Percentiles rank a stretch among this genome's conserved stretches.
Evolutionary conservation across 2,329 filamentous ascomycete species (phyloP).

Genomic region (Lachnellula arida): DNA sequence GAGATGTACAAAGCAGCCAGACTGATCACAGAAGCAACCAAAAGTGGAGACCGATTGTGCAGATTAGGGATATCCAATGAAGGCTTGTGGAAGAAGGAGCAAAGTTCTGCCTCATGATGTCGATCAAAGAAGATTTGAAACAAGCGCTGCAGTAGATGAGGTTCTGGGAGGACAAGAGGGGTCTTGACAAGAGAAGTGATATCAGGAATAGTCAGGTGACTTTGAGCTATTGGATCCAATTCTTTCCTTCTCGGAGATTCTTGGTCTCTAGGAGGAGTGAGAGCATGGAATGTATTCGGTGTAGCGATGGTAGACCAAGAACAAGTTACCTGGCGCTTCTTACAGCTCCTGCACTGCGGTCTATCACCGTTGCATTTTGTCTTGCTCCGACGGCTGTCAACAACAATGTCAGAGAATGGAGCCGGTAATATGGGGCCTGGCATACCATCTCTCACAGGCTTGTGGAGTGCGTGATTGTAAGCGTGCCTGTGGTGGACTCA

Average conservation of each 20-base stretch:
- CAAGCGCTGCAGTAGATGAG: conserved; percentile 1
- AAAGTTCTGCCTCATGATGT: conserved; percentile 1
- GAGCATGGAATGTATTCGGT: no score
- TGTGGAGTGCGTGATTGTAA: conserved; percentile 6
- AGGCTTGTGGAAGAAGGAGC: conserved; percentile 7
- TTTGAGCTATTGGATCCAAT: no score
- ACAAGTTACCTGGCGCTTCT: conserved; percentile 1
- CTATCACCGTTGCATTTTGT: conserved; percentile 7
- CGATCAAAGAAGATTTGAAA: conserved; percentile 5
- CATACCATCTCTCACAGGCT: conserved; percentile 11
- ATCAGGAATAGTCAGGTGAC: background rate
- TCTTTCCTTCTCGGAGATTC: no score
- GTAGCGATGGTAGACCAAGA: no score
- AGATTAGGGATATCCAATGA: conserved; percentile 6
- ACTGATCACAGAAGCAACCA: conserved; percentile 6
- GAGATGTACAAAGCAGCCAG: conserved; percentile 7
- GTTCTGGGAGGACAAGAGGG: background rate
- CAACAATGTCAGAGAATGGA: no score
- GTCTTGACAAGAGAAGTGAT: background rate
- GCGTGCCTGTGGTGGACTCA: background rate
- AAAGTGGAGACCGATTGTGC: background rate
- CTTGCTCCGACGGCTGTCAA: conserved; percentile 5
- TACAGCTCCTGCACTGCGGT: conserved; percentile 4
- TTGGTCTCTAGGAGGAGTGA: no score
- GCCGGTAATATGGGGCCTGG: background rate